Percentiles rank a stretch among this genome's conserved stretches.
phyloP scores from a whole-genome alignment of 768 basidiomycete species.

The Auriscalpium orientale region DNA sequence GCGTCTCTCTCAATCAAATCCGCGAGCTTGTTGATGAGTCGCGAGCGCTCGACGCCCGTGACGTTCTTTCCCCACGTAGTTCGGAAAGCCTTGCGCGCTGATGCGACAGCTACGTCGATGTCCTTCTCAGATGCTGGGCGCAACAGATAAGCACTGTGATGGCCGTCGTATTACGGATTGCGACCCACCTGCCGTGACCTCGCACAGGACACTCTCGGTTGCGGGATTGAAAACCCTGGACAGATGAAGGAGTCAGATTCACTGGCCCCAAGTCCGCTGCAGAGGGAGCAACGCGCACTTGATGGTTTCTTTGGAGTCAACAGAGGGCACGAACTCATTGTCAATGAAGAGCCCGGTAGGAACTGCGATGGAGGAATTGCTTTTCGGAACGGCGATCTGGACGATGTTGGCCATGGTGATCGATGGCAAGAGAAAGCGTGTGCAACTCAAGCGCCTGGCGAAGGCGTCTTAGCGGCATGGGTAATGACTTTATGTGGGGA shows the following conservation, averaged over 20 bases:
- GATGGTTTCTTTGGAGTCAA: slow-evolving; percentile 58
- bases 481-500: neutral
- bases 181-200: slow-evolving; percentile 44
- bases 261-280: no score
- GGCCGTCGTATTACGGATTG: neutral
- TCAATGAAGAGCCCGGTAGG: slow-evolving; percentile 88
- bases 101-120: slow-evolving; percentile 76
- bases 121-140: slow-evolving; percentile 58
- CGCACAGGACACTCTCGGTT: slow-evolving; percentile 67
- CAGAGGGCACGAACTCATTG: slow-evolving; percentile 78
- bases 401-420: slow-evolving; percentile 14
- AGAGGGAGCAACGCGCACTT: slow-evolving; percentile 34
- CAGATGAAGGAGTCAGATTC: no score
- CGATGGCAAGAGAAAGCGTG: neutral
- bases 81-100: slow-evolving; percentile 76
- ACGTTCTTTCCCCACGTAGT: slow-evolving; percentile 88
- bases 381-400: slow-evolving; percentile 20
- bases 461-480: neutral
- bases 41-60: slow-evolving; percentile 74
- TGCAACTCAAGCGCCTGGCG: neutral
- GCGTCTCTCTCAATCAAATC: slow-evolving; percentile 84
- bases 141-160: neutral
- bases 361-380: slow-evolving; percentile 39
- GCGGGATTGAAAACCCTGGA: slow-evolving; percentile 50
- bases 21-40: slow-evolving; percentile 77